Percentiles rank a stretch among this genome's conserved stretches.
Evolutionary conservation across 2,329 filamentous ascomycete species (phyloP).

Genomic region (Corynespora cassiicola): DNA sequence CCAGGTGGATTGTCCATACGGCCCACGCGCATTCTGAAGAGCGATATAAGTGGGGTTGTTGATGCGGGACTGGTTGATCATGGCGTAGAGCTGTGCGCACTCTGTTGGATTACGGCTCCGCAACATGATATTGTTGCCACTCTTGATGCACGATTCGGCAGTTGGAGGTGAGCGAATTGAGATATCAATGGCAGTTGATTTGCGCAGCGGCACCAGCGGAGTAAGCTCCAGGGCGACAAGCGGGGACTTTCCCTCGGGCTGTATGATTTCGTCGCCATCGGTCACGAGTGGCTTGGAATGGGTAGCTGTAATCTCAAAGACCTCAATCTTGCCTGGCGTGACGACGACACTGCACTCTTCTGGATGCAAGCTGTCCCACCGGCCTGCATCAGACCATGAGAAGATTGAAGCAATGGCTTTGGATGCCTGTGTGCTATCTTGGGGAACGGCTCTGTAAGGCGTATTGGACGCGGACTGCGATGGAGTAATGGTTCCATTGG

Average conservation of each 20-base stretch:
- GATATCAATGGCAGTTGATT: conserved; percentile 91
- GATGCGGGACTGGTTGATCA: conserved; percentile 87
- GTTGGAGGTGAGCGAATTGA: conserved; percentile 90
- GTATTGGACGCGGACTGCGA: conserved; percentile 84
- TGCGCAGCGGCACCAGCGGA: conserved; percentile 85
- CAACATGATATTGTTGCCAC: conserved; percentile 85
- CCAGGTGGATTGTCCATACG: conserved; percentile 54
- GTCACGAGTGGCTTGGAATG: conserved; percentile 51
- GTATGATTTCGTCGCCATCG: conserved; percentile 48
- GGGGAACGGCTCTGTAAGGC: conserved; percentile 63
- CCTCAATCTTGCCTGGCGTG: conserved; percentile 69
- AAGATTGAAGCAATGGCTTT: conserved; percentile 67
- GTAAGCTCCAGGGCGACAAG: conserved; percentile 82
- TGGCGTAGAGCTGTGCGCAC: conserved; percentile 80
- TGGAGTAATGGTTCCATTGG: conserved; percentile 68
- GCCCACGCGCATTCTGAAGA: conserved; percentile 74
- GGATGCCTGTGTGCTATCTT: conserved; percentile 57
- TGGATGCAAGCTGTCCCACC: conserved; percentile 67
- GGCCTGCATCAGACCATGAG: conserved; percentile 65
- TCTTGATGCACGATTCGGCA: conserved; percentile 71
- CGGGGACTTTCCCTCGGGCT: conserved; percentile 51
- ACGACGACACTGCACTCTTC: conserved; percentile 69
- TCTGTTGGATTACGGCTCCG: conserved; percentile 78
- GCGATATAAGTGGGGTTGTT: conserved; percentile 91
- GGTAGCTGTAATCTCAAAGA: conserved; percentile 62